These are phyloP conservation scores for Harringtonia aguacate DNA, from an alignment of 2,329 filamentous ascomycete genomes.

Conservation along the genomic window DNA sequence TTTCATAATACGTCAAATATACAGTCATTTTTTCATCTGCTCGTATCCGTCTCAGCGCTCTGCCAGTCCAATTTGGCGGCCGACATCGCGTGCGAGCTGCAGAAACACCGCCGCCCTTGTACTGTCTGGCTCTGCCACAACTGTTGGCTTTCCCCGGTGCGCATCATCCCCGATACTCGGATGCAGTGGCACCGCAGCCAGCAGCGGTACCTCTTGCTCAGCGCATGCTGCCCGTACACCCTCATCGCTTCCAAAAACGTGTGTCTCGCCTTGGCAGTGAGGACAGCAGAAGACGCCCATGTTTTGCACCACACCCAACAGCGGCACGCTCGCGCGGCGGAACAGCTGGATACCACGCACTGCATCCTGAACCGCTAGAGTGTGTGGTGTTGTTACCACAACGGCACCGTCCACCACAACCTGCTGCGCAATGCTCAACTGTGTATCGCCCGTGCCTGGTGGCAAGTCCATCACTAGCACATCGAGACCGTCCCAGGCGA, in stretches of 20 bases:
- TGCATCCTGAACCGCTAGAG: conserved; percentile 84
- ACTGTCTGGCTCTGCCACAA: conserved; percentile 75
- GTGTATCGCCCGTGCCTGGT: conserved; percentile 89
- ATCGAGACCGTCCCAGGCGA: conserved; percentile 86
- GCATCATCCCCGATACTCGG: conserved; percentile 79
- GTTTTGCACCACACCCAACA: conserved; percentile 84
- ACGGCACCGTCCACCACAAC: conserved; percentile 78
- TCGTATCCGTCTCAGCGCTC: not conserved
- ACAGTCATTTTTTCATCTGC: too few species aligned
- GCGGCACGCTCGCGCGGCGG: conserved; percentile 67
- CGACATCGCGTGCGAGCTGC: conserved; percentile 51
- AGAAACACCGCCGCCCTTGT: conserved; percentile 62
- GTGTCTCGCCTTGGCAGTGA: conserved; percentile 61
- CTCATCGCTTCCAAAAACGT: conserved; percentile 61
- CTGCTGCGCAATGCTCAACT: conserved; percentile 94
- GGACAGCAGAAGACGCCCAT: conserved; percentile 82
- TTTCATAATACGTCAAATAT: too few species aligned
- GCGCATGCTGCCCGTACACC: conserved; percentile 59
- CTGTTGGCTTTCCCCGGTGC: conserved; percentile 77
- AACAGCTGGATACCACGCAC: conserved; percentile 91
- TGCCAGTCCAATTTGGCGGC: conserved; percentile 28
- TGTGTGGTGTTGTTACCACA: conserved; percentile 88
- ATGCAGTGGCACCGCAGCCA: conserved; percentile 85
- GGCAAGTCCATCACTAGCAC: conserved; percentile 84
- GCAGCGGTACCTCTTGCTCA: conserved; percentile 63